Base-by-base conservation (phyloP, 2,329 filamentous ascomycete species). In the Furcasterigmium furcatum region DNA sequence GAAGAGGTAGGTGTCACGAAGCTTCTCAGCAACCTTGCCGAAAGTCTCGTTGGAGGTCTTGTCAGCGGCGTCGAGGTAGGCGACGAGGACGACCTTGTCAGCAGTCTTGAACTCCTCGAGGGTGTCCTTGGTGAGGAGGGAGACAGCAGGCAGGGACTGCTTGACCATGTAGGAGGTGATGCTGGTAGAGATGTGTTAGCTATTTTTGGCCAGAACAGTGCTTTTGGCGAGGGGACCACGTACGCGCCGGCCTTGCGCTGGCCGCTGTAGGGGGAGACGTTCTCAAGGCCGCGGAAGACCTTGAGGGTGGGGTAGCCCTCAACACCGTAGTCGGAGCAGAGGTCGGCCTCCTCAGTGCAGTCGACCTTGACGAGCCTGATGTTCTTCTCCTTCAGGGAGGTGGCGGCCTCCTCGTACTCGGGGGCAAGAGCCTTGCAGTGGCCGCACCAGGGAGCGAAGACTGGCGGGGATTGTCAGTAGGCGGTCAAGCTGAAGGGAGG, bases 241-340 rank as follows among this genome's bases (percentile, higher is more conserved):
- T 71, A 84, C 80, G 77, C 79, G 69, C 82, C 84, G 55, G 91
- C 85, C 79, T 97, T 96, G 69, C 94, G 84, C 71, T 90, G 86
- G 64, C 94, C 94, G 59, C 78, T 77, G 75, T 99, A 99, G 53
- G 91, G 86, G 55, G 81, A 77, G 65, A 89, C 72, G 66, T 87
- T 89, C 10, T 96, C 89, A 36, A 74, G 71, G 58, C 94, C 92
- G 61, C 92, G 90, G 91, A 99, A 99, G 73, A 99, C 83, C 85
- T 97, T 99, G 65, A 99, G 83, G 56, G 94, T 99, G 52, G 94
- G 94, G 80, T 99, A 99, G 55, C 94, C 94, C 78, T 97, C 91
- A 36, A 99, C 91, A 52, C 89, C 91, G 61, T 88, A 88, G 58
- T 82, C 76, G 70, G 91, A 82, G 83, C 94, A 99, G 56, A 99